phyloP scores from a whole-genome alignment of 805 yeast genomes.

The Osmozyma mogii region DNA sequence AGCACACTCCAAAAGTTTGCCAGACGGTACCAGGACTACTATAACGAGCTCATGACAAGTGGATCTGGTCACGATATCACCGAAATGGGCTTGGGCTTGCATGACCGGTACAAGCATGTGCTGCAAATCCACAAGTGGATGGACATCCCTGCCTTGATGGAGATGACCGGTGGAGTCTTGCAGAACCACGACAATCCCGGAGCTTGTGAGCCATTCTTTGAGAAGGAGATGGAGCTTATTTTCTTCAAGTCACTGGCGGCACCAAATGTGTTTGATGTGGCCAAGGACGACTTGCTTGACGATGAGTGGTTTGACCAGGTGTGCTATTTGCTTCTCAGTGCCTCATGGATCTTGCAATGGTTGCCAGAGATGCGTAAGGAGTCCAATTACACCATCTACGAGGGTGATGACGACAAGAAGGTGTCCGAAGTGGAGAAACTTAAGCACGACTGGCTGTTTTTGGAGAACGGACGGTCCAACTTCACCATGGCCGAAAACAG shows the following conservation, averaged over 20 bases:
- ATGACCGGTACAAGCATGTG: slow-evolving; percentile 7
- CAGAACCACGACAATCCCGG: slow-evolving; percentile 1
- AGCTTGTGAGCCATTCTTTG: slow-evolving; percentile 8
- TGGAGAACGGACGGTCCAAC: slow-evolving; percentile 29
- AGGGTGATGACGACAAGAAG: slow-evolving; percentile 11
- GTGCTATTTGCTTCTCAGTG: slow-evolving; percentile 44
- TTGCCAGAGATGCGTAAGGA: slow-evolving; percentile 44
- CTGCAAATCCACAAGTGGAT: slow-evolving; percentile 29
- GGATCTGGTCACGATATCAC: slow-evolving; percentile 16
- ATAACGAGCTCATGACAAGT: slow-evolving; percentile 28
- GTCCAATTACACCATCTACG: slow-evolving; percentile 19
- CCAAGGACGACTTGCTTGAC: slow-evolving; percentile 49
- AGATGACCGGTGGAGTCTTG: slow-evolving; percentile 11
- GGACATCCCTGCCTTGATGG: slow-evolving; percentile 21
- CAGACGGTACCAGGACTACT: slow-evolving; percentile 25
- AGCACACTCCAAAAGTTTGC: slow-evolving; percentile 30
- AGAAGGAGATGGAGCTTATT: slow-evolving; percentile 22
- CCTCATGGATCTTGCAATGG: slow-evolving; percentile 54
- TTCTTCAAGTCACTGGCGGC: slow-evolving; percentile 12
- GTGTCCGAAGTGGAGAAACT: slow-evolving; percentile 23
- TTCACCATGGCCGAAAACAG: slow-evolving; percentile 13
- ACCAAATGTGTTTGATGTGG: slow-evolving; percentile 21
- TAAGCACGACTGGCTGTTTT: slow-evolving; percentile 33
- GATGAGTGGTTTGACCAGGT: slow-evolving; percentile 42
- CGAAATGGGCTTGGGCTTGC: slow-evolving; percentile 5